These are phyloP conservation scores for Psophocarpus tetragonolobus DNA, from an alignment of 306 rosid genomes.

Conservation along the genomic window DNA sequence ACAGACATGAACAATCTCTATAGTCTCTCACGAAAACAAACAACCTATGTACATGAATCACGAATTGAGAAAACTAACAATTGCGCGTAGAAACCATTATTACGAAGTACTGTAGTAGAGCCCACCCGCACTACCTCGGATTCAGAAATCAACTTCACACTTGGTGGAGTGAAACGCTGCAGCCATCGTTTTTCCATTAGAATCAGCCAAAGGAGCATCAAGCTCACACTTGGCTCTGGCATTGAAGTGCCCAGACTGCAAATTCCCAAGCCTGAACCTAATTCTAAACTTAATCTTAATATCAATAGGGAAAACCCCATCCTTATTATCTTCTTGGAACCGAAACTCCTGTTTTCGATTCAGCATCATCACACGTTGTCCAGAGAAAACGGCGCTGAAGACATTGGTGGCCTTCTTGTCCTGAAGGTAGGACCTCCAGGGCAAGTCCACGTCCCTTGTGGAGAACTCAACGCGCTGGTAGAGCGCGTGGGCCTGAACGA, in stretches of 20 bases:
- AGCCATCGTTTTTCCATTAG: too few species aligned
- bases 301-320: constrained; percentile 43
- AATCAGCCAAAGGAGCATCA: constrained; percentile 42
- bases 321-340: not conserved
- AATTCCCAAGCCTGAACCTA: constrained; percentile 46
- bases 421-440: constrained; percentile 18
- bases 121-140: too few species aligned
- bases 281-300: constrained; percentile 30
- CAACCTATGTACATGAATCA: too few species aligned
- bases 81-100: too few species aligned
- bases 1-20: too few species aligned
- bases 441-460: constrained; percentile 12
- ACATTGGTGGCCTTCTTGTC: constrained; percentile 29
- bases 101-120: too few species aligned
- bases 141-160: not conserved
- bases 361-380: constrained; percentile 33
- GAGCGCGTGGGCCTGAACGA: constrained; percentile 21
- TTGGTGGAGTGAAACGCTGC: not conserved
- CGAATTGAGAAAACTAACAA: too few species aligned
- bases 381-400: constrained; percentile 36
- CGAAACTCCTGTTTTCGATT: not conserved
- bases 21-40: too few species aligned
- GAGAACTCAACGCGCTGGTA: constrained; percentile 27
- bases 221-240: constrained; percentile 46
- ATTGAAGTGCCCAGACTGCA: constrained; percentile 32